Evolutionary conservation across 495 filamentous ascomycete species (phyloP), one percentile per base, ranked within the genome.

Genomic region (Talaromyces borbonicus): DNA sequence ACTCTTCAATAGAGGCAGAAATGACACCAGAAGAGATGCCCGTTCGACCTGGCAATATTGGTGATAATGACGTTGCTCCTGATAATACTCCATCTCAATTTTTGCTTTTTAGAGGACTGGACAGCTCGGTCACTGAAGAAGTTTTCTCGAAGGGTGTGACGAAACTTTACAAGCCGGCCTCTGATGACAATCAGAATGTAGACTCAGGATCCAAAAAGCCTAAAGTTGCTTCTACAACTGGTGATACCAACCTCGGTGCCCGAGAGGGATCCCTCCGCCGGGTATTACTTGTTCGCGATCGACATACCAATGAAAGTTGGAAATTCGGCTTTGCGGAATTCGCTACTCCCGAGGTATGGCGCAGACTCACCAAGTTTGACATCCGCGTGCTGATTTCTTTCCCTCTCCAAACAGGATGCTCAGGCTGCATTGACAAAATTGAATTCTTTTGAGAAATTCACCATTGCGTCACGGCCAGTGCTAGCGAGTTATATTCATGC

Each of bases 251-350:
- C 40, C 63, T 85, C 3, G 89, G 89, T 30, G 90, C 89, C 5
- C 79, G 75, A 29, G 79, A 86, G 22, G 81, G 84, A 12, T 85
- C 84, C 19, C 62, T 95, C 9, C 75, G 80, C 19, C 82, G 89
- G 42, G 77, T 95, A 8, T 70, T 95, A 35, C 66, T 95, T 8
- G 80, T 93, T 49, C 77, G 87, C 38, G 85, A 92, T 53, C 73
- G 83, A 49, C 72, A 71, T 37, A 82, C 69, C 15, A 78, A 87
- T 46, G 83, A 89, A 41, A 89, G 83, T 47, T 90, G 85, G 80
- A 77, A 82, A 38, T 95, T 86, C 54, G 89, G 88, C 0, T 95
- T 95, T 57, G 89, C 84, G 18, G 89, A 95, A 58, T 95, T 90
- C 56, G 79, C 75, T n/a, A 84, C 60, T 24, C 62, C 74, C 22